A percentile compares a stretch with the other conserved stretches of the same genome.
Evolutionary conservation across 2,329 filamentous ascomycete species (phyloP).

Genomic region (Coniella vitis): DNA sequence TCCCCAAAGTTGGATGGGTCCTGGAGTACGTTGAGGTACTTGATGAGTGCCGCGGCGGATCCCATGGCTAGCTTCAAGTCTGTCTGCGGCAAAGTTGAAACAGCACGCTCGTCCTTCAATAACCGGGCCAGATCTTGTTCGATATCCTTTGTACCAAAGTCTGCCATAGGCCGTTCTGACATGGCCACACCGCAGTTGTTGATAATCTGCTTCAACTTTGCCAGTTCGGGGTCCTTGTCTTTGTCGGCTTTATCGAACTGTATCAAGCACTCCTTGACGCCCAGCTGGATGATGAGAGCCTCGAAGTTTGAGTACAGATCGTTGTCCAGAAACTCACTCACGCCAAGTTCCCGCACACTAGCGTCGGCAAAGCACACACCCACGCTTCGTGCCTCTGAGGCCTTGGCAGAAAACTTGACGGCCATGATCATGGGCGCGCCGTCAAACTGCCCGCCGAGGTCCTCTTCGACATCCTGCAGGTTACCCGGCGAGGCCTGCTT

Average conservation of each 20-base stretch:
- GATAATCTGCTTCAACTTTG: conserved; percentile 81
- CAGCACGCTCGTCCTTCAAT: conserved; percentile 76
- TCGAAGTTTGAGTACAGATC: conserved; percentile 98
- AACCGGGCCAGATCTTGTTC: conserved; percentile 88
- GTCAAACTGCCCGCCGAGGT: conserved; percentile 79
- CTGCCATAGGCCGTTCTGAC: conserved; percentile 66
- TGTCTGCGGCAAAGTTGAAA: conserved; percentile 74
- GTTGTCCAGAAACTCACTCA: conserved; percentile 98
- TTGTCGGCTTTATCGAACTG: conserved; percentile 72
- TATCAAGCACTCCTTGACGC: conserved; percentile 89
- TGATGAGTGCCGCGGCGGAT: conserved; percentile 86
- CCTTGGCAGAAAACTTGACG: conserved; percentile 87
- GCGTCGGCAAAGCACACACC: conserved; percentile 98
- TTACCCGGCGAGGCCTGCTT: conserved; percentile 96
- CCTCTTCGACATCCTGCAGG: conserved; percentile 93
- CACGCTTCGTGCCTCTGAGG: conserved; percentile 74
- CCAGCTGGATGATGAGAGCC: conserved; percentile 89
- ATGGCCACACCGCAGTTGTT: conserved; percentile 89
- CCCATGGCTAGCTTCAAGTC: conserved; percentile 96
- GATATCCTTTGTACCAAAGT: conserved; percentile 87
- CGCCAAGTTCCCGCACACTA: conserved; percentile 87
- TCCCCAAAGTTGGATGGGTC: conserved; percentile 95
- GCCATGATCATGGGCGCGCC: conserved; percentile 90
- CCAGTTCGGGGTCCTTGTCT: conserved; percentile 79
- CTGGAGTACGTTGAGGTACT: conserved; percentile 84